Conservation (phyloP, 805 yeast species). For the Metschnikowia drakensbergensis region DNA sequence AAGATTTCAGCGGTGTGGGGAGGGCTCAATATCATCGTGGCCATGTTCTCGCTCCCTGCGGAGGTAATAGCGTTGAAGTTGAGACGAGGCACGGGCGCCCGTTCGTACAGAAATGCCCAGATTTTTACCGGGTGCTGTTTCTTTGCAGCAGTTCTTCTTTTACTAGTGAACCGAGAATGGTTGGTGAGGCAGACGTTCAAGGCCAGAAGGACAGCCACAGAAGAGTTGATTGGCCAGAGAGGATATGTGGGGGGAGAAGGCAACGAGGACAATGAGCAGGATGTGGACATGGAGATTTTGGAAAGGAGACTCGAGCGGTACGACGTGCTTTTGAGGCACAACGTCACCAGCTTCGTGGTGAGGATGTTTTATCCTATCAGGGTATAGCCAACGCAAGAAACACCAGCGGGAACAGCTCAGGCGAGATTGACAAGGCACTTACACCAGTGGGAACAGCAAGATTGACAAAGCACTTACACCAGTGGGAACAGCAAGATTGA, state of each 20-base stretch:
- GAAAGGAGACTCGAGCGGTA: constrained; percentile 11
- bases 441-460: too few species aligned
- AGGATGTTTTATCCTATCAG: constrained; percentile 18
- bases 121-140: constrained; percentile 54
- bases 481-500: too few species aligned
- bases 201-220: constrained; percentile 8
- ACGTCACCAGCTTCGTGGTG: constrained; percentile 6
- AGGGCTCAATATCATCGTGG: constrained; percentile 31
- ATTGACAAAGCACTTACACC: too few species aligned
- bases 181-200: constrained; percentile 30
- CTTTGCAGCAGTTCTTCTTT: constrained; percentile 39
- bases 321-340: constrained; percentile 9
- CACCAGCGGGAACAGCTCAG: too few species aligned
- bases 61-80: constrained; percentile 50
- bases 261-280: not conserved
- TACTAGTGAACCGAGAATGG: constrained; percentile 50
- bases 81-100: constrained; percentile 8
- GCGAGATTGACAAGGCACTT: not conserved
- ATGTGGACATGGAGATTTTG: constrained; percentile 5
- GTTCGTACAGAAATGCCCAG: constrained; percentile 54
- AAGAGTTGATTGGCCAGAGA: constrained; percentile 1
- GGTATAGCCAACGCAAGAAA: constrained; percentile 1
- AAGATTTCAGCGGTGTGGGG: constrained; percentile 40
- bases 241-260: not conserved
- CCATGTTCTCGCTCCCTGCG: constrained; percentile 38